Evolutionary conservation across 2,329 filamentous ascomycete genomes (phyloP).

Genomic region (Claviceps sp.): DNA sequence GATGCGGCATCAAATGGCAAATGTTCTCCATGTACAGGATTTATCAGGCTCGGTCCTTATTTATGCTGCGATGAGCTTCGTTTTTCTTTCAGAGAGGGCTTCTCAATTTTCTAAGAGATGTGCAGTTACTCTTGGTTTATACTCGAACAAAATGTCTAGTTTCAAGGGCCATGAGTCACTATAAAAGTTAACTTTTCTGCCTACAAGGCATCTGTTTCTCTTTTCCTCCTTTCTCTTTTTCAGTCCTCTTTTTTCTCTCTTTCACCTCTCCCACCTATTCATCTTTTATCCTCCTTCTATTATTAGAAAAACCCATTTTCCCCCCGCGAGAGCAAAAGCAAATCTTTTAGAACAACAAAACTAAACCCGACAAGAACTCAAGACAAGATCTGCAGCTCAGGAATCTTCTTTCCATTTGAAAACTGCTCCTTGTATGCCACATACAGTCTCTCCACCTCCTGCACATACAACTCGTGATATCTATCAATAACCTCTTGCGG

Average conservation of each 20-base stretch:
- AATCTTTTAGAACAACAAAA: neutral
- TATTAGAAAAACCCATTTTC: no score
- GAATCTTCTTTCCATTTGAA: slow-evolving; percentile 44
- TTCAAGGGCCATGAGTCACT: no score
- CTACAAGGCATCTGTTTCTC: neutral
- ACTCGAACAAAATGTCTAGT: no score
- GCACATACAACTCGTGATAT: slow-evolving; percentile 66
- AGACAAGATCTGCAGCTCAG: slow-evolving; percentile 55
- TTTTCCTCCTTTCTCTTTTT: neutral
- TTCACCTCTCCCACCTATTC: neutral
- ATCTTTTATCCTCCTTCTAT: neutral
- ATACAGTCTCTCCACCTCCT: slow-evolving; percentile 62
- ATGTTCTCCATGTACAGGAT: no score
- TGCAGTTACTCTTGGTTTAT: no score
- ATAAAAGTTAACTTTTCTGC: no score
- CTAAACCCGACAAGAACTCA: slow-evolving; percentile 16
- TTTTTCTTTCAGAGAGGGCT: neutral
- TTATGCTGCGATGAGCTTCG: neutral
- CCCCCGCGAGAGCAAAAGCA: no score
- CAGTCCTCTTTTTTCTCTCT: neutral
- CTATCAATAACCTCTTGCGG: slow-evolving; percentile 64
- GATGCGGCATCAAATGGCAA: no score
- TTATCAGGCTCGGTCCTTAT: no score
- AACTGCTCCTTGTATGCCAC: slow-evolving; percentile 68
- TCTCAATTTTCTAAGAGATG: no score